Conservation (phyloP, 139 green algal genomes). For the Zygnema circumcarinatum region DNA sequence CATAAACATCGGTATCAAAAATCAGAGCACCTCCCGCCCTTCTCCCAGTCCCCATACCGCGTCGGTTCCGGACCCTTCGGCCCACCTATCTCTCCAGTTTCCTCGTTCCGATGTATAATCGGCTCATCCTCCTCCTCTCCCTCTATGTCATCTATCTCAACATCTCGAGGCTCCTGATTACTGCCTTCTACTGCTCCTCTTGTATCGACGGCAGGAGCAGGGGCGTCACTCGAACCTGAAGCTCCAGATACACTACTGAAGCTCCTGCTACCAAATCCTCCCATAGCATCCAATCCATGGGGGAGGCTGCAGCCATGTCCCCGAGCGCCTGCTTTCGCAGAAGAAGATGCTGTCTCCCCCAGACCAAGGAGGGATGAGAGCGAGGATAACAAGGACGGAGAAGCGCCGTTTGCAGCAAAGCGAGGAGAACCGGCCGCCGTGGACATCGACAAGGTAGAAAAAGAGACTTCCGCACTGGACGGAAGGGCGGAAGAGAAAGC, state of each 20-base stretch:
- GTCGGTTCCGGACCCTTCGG: slow-evolving; percentile 63
- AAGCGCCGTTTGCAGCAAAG: not conserved
- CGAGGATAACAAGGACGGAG: not conserved
- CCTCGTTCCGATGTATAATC: slow-evolving; percentile 31
- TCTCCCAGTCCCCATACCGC: slow-evolving; percentile 65
- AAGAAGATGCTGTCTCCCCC: not conserved
- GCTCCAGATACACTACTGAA: not conserved
- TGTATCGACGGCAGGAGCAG: not conserved
- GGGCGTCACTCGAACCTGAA: not conserved
- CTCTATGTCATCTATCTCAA: slow-evolving; percentile 16
- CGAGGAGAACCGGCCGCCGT: not conserved
- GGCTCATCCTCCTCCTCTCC: slow-evolving; percentile 29
- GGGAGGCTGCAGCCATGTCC: not conserved
- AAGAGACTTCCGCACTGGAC: not conserved
- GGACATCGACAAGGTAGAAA: not conserved
- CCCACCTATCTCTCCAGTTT: slow-evolving; percentile 60
- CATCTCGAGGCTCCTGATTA: not conserved
- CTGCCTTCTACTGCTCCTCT: not conserved
- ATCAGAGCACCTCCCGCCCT: slow-evolving; percentile 54
- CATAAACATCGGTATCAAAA: too few relatives aligned
- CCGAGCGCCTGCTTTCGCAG: not conserved
- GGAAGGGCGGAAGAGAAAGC: not conserved
- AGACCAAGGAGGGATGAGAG: not conserved
- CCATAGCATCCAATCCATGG: not conserved
- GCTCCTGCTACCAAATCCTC: not conserved